Evolutionary conservation across 495 filamentous ascomycete species (phyloP).

Genomic region (Tuber magnatum): DNA sequence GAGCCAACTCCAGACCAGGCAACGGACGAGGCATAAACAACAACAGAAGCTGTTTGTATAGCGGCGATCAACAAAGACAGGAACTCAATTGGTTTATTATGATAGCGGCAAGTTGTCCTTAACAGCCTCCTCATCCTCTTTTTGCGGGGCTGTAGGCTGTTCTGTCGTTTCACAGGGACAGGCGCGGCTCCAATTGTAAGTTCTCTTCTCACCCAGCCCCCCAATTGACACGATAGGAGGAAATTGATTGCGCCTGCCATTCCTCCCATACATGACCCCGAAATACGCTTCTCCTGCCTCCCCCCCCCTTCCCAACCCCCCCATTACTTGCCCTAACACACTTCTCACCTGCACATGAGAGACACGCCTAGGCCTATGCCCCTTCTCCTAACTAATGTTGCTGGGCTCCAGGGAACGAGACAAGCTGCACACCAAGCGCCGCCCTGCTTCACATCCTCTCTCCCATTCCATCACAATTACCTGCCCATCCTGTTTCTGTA

Average conservation of each 20-base stretch:
- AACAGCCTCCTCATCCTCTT: slow-evolving; percentile 15
- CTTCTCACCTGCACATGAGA: slow-evolving; percentile 22
- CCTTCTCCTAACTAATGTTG: slow-evolving; percentile 33
- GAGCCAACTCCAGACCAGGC: neutral
- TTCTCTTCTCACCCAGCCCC: slow-evolving; percentile 2
- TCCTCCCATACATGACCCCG: slow-evolving; percentile 11
- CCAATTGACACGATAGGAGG: slow-evolving; percentile 15
- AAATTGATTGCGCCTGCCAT: slow-evolving; percentile 25
- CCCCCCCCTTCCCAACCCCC: slow-evolving; percentile 19
- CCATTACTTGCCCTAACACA: slow-evolving; percentile 32
- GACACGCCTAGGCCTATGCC: slow-evolving; percentile 20
- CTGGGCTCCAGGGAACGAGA: slow-evolving; percentile 28
- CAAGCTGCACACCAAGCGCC: slow-evolving; percentile 21
- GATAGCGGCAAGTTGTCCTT: slow-evolving; percentile 17
- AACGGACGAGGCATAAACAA: neutral
- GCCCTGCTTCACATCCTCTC: slow-evolving; percentile 25
- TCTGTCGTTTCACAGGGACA: slow-evolving; percentile 24
- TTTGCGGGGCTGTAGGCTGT: slow-evolving; percentile 19
- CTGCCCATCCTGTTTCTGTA: slow-evolving; percentile 36
- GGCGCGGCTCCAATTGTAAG: slow-evolving; percentile 5
- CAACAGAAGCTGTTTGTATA: neutral
- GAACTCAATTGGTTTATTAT: slow-evolving; percentile 28
- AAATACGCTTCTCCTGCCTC: slow-evolving; percentile 3
- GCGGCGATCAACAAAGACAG: slow-evolving; percentile 8
- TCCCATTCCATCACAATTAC: slow-evolving; percentile 25